Percentiles rank a stretch among this genome's conserved stretches.
Evolutionary conservation across 2,329 filamentous ascomycete genomes (phyloP).

Genomic region (Neocatenulostroma microsporum): DNA sequence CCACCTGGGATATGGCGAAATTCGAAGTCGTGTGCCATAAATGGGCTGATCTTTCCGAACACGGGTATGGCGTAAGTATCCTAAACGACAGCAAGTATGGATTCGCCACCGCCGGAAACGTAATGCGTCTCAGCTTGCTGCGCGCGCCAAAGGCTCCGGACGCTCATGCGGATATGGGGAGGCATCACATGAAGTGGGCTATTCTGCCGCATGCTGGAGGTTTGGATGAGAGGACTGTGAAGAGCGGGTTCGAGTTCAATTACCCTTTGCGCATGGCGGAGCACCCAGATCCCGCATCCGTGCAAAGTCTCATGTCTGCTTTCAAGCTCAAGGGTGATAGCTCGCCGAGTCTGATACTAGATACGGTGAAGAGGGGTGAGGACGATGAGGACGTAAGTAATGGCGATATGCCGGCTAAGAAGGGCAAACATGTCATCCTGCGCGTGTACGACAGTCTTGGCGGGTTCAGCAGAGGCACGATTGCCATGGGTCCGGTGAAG

Average conservation of each 20-base stretch:
- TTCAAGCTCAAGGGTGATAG: slow-evolving; percentile 51
- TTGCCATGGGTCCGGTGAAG: slow-evolving; percentile 57
- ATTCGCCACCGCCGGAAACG: slow-evolving; percentile 78
- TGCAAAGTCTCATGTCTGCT: slow-evolving; percentile 39
- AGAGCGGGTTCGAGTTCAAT: slow-evolving; percentile 85
- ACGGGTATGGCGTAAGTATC: slow-evolving; percentile 82
- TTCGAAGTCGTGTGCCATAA: slow-evolving; percentile 96
- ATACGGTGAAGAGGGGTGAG: slow-evolving; percentile 80
- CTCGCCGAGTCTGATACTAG: slow-evolving; percentile 57
- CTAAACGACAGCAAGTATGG: slow-evolving; percentile 95
- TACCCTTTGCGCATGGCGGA: slow-evolving; percentile 59
- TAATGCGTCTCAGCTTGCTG: slow-evolving; percentile 83
- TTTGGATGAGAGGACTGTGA: slow-evolving; percentile 65
- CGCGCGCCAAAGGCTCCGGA: slow-evolving; percentile 88
- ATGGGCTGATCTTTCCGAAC: slow-evolving; percentile 83
- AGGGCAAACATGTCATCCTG: slow-evolving; percentile 71
- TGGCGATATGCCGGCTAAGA: slow-evolving; percentile 45
- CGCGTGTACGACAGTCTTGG: slow-evolving; percentile 85
- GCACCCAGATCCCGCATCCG: slow-evolving; percentile 21
- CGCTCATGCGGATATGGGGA: slow-evolving; percentile 82
- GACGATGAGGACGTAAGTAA: slow-evolving; percentile 48
- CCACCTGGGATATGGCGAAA: slow-evolving; percentile 94
- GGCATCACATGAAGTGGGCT: slow-evolving; percentile 77
- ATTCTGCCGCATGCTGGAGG: slow-evolving; percentile 75
- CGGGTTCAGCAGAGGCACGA: slow-evolving; percentile 64